Evolutionary conservation across 441 rosid genomes (phyloP), one percentile per base, ranked within the genome.

Genomic region (Pelargonium fulgidum): DNA sequence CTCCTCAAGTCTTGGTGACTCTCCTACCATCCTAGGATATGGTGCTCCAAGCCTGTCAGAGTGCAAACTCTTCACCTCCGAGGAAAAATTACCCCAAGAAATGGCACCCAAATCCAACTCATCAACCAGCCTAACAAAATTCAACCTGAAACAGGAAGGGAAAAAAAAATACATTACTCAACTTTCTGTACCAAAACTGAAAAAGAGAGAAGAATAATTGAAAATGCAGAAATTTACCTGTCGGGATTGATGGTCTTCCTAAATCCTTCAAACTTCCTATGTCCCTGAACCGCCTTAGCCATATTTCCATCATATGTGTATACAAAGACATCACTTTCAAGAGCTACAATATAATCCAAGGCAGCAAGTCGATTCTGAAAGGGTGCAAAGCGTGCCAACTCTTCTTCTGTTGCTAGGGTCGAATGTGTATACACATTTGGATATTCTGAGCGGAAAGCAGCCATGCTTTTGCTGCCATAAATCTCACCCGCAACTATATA

Each of bases 201-300:
- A 29, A 29, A 29, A n/a, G n/a, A n/a, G n/a, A n/a, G n/a, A 26
- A 29, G 33, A 29, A 29, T 3, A 29, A 1, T 1, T 9, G 0
- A 9, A n/a, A 14, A 14, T 14, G 13, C 7, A 12, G 45, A 9
- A 39, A 62, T 54, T 52, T 72, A 92, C 99, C 89, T 86, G 86
- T 91, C 88, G 19, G 99, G 99, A 76, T 84, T 89, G 71, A 93
- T 87, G 19, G 96, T 88, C 79, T 87, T 93, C 56, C 88, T 76
- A 70, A 89, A 93, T 45, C 97, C 96, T 80, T 87, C 92, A 68
- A 91, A 94, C 70, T 81, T 79, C 76, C 99, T 69, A 47, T 94
- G 97, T 44, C 97, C 99, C 78, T 94, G 97, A 59, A 94, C 99
- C 14, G 97, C 97, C 76, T 88, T 93, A 8, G 98, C 98, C 98